Base-by-base conservation (phyloP, 2,329 filamentous ascomycete species). In the Ambrosiella beaveri region DNA sequence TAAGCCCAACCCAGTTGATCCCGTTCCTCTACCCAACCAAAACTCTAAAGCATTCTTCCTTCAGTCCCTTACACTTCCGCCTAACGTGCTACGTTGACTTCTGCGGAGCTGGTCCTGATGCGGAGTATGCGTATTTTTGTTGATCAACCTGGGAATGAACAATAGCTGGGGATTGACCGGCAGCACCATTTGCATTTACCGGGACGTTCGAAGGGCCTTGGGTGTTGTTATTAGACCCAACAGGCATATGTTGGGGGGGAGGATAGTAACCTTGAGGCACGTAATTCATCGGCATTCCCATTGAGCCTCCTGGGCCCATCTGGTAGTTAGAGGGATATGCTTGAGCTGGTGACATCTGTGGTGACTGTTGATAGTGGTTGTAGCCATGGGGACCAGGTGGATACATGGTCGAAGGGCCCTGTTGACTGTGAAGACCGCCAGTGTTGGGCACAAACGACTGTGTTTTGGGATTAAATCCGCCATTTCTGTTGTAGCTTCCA, bases 391-490 rank as follows among this genome's bases (percentile, higher is more conserved):
- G 39, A 39, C 9, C 11, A n/a, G 27, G 49, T 1, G 55, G 40
- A 35, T 57, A 60, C 41, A 53, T 54, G 15, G 19, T 53, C 27
- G 13, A n/a, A 36, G 17, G 35, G 13, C 15, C 13, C 17, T 37
- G 44, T 49, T 15, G 44, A 12, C 44, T 19, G 2, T 53, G 35
- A 17, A 9, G 17, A 53, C 38, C 35, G 38, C 39, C 15, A 15
- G 53, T 56, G 36, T 62, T 74, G 1, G 91, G 91, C 27, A 95
- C 80, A 69, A 97, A 96, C 0, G 90, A 86, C 66, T 95, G 87
- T 13, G 87, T 96, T 71, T 95, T 90, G 0, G 90, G 91, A 66
- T 96, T 96, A 73, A 97, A 96, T 11, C 44, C 15, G n/a, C 85
- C 81, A 64, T 88, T 87, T 59, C 89, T 79, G 66, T 86, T 88